Percentiles rank a stretch among this genome's conserved stretches.
These are phyloP conservation scores for Blastobotrys indianensis DNA, from an alignment of 1,139 yeast genomes.

Conservation along the genomic window DNA sequence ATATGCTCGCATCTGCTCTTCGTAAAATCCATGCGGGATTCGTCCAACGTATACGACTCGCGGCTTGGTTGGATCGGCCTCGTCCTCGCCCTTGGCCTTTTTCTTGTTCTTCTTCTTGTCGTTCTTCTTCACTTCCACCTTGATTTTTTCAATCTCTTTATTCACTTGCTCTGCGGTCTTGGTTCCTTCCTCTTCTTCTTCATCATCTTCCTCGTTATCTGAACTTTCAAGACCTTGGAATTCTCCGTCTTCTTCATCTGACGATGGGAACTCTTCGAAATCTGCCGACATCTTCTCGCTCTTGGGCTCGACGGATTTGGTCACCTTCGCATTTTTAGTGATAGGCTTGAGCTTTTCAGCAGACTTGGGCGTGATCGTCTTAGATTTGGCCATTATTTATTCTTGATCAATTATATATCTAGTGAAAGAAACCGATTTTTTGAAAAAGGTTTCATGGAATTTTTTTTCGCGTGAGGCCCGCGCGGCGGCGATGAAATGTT, in stretches of 20 bases:
- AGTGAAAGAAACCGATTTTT: background rate
- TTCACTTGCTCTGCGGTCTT: constrained; percentile 32
- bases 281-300: constrained; percentile 30
- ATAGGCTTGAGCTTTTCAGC: constrained; percentile 9
- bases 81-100: constrained; percentile 16
- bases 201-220: constrained; percentile 21
- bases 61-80: constrained; percentile 21
- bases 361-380: constrained; percentile 10
- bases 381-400: constrained; percentile 11
- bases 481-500: background rate
- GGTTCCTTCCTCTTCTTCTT: constrained; percentile 27
- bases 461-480: background rate
- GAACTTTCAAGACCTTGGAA: constrained; percentile 22
- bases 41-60: constrained; percentile 88
- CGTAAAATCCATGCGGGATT: constrained; percentile 89
- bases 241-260: constrained; percentile 23
- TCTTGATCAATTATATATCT: constrained; percentile 1
- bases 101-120: constrained; percentile 15
- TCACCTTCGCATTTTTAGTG: constrained; percentile 14
- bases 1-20: constrained; percentile 70
- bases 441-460: background rate
- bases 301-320: constrained; percentile 10
- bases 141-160: constrained; percentile 22
- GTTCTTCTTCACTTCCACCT: constrained; percentile 25
- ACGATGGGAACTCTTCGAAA: constrained; percentile 34